A percentile compares a stretch with the other conserved stretches of the same genome.
Evolutionary conservation across 441 rosid species (phyloP).

Genomic region (Sinapis alba): DNA sequence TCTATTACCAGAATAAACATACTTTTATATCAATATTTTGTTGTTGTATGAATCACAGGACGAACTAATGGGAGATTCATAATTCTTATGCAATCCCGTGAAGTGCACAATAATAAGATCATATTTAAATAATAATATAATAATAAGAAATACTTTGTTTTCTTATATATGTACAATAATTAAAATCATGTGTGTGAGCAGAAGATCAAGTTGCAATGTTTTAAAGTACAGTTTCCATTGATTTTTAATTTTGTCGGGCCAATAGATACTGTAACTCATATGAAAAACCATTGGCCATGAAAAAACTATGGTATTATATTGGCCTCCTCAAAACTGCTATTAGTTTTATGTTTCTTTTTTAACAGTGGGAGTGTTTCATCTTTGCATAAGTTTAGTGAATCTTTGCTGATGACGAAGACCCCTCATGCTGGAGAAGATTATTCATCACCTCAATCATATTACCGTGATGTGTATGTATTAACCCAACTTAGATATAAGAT

Average conservation of each 20-base stretch:
- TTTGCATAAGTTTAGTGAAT: not conserved
- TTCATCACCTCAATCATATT: slow-evolving; percentile 1
- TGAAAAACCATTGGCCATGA: slow-evolving; percentile 3
- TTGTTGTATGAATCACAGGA: slow-evolving; percentile 26
- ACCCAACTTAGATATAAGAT: not conserved
- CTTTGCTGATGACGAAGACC: not conserved
- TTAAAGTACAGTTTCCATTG: not conserved
- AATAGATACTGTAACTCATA: not conserved
- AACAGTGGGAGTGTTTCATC: not conserved
- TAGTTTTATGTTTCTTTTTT: not conserved
- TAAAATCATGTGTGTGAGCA: slow-evolving; percentile 22
- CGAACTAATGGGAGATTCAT: slow-evolving; percentile 29
- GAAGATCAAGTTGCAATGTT: slow-evolving; percentile 23
- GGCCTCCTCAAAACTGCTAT: not conserved
- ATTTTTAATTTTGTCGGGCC: not conserved
- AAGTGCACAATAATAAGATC: slow-evolving; percentile 26
- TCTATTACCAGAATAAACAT: not conserved
- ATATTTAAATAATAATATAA: not conserved
- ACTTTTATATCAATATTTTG: slow-evolving; percentile 2
- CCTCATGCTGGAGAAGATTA: not conserved
- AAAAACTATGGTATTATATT: not conserved
- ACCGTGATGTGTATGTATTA: not conserved
- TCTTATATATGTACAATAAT: slow-evolving; percentile 24
- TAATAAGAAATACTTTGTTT: slow-evolving; percentile 9
- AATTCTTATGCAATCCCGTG: slow-evolving; percentile 44